These are phyloP conservation scores for Trametes cinnabarina DNA, from an alignment of 768 basidiomycete species.

Conservation along the genomic window DNA sequence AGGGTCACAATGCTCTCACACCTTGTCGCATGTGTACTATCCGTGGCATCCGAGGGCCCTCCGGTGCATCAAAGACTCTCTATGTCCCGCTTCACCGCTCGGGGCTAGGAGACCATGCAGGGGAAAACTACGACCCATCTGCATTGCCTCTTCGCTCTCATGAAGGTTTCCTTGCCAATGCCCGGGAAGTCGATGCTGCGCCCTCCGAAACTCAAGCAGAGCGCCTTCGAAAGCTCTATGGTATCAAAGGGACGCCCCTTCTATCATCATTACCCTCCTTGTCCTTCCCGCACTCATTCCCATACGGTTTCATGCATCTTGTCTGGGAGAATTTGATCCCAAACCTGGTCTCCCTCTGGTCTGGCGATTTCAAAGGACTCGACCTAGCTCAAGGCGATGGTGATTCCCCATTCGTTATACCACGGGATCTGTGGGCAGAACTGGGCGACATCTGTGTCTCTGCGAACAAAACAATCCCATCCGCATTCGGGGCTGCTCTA, in stretches of 20 bases:
- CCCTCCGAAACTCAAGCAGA: neutral
- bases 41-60: slow-evolving; percentile 17
- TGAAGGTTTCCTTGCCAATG: slow-evolving; percentile 9
- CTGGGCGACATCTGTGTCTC: slow-evolving; percentile 20
- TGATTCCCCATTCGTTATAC: slow-evolving; percentile 7
- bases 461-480: slow-evolving; percentile 21
- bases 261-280: slow-evolving; percentile 9
- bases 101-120: no score
- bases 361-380: slow-evolving; percentile 24
- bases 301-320: slow-evolving; percentile 31
- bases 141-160: slow-evolving; percentile 19
- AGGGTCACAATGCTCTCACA: slow-evolving; percentile 25
- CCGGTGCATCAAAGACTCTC: neutral
- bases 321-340: slow-evolving; percentile 27
- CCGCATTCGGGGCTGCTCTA: slow-evolving; percentile 16
- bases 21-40: slow-evolving; percentile 28
- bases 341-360: slow-evolving; percentile 26
- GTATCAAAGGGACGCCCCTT: slow-evolving; percentile 12
- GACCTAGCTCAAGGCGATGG: neutral
- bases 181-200: slow-evolving; percentile 13
- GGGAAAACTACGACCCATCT: slow-evolving; percentile 5
- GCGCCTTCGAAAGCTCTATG: slow-evolving; percentile 11
- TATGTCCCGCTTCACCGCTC: slow-evolving; percentile 13
- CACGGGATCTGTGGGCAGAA: slow-evolving; percentile 21
- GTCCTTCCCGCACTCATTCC: slow-evolving; percentile 25